Evolutionary conservation across 2,329 filamentous ascomycete species (phyloP), one percentile per base, ranked within the genome.

Genomic region (Penicillium sp.): DNA sequence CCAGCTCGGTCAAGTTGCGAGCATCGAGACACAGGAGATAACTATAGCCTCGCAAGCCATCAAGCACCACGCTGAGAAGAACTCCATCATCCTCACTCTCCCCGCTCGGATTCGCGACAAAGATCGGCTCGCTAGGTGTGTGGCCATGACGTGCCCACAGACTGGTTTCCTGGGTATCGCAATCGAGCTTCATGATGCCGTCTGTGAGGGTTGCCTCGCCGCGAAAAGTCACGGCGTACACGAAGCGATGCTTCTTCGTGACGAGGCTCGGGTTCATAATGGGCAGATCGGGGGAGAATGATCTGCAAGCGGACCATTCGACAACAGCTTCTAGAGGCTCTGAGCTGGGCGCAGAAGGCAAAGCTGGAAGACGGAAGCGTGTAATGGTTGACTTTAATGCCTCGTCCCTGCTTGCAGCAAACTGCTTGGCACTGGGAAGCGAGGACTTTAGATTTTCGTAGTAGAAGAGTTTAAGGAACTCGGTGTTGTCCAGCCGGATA

Each of bases 391-490:
- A 49, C 14, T 44, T 37, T 16, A 54, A 14, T 42, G 41, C 34
- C 45, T 67, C 66, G 69, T 75, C 16, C 65, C 69, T 48, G 63
- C 60, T 32, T 1, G 46, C 22, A 3, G 45, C 40, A 20, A 45
- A 40, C 8, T 43, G 34, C 1, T 73, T 69, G 0, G 74, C 75
- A 6, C 69, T 70, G 24, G 80, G 61, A 2, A 73, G 74, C 42
- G 80, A 74, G 11, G 74, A 77, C n/a, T 83, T 68, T 3, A 89
- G 62, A 31, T 86, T 79, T 40, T 86, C 78, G 64, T 89, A 84
- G 69, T 88, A 89, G 50, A 89, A 79, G 6, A 71, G 71, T 23
- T 80, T 74, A 29, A 93, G 70, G 13, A 89, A 73, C 47, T 87
- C 81, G 0, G 78, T 68, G 42, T 79, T 84, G 0, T 79, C 74